Percentiles rank a stretch among this genome's conserved stretches.
Conservation (phyloP, 306 rosid species). For the Neltuma alba region DNA sequence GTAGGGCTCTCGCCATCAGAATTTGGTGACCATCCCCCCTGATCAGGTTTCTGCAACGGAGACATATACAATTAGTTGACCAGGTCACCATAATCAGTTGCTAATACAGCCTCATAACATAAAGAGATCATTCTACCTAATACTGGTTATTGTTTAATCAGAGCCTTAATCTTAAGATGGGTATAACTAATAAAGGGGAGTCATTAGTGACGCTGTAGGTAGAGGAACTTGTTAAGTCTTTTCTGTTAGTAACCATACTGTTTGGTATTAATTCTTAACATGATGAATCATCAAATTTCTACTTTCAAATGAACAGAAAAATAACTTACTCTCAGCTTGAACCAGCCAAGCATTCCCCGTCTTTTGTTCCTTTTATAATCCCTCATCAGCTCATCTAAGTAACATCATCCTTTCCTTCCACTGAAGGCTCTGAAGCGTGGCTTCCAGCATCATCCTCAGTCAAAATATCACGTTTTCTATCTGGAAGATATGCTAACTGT, state of each 20-base stretch:
- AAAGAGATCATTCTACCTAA: background rate
- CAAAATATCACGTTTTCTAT: conserved; percentile 67
- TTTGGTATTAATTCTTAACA: conserved; percentile 3
- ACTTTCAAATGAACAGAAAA: conserved; percentile 29
- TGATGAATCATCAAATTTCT: conserved; percentile 19
- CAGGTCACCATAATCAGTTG: conserved; percentile 19
- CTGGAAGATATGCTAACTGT: conserved; percentile 91
- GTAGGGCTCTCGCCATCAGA: conserved; percentile 63
- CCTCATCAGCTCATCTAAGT: conserved; percentile 73
- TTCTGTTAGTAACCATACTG: background rate
- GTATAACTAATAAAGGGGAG: background rate
- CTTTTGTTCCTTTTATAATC: conserved; percentile 67
- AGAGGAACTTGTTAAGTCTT: background rate
- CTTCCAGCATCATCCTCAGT: conserved; percentile 70
- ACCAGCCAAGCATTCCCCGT: conserved; percentile 90
- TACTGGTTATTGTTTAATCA: background rate
- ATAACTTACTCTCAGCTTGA: conserved; percentile 66
- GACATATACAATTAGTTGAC: conserved; percentile 26
- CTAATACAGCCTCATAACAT: conserved; percentile 19
- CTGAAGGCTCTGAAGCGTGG: conserved; percentile 63
- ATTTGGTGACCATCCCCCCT: conserved; percentile 53
- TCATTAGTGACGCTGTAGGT: background rate
- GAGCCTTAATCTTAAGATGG: background rate
- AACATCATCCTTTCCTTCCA: conserved; percentile 61
- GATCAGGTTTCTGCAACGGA: conserved; percentile 72